Base-by-base conservation (phyloP, 1,139 yeast species). In the Geotrichum fermentans region DNA sequence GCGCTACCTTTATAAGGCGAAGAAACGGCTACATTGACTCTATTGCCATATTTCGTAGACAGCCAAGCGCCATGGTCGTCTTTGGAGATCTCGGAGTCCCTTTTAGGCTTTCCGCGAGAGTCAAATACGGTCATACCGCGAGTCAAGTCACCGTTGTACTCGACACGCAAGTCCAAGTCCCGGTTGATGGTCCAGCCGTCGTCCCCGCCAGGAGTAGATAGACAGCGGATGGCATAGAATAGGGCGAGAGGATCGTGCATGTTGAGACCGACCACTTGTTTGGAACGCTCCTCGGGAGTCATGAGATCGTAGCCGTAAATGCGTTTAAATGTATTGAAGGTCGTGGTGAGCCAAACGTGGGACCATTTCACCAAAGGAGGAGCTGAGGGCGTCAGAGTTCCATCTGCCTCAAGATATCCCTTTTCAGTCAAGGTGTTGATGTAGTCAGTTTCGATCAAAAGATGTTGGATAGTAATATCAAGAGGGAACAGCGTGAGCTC, bases 171-270 rank as follows among this genome's bases (percentile, higher is more conserved):
- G 51, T 71, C 74, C 43, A 57, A 55, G 13, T 51, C 51, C 13
- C 50, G 47, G 5, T 54, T 52, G 14, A 65, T 46, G 3, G 40
- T 48, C 72, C 73, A 67, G 35, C 51, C 55, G n/a, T 42, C 42
- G 5, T n/a, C n/a, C n/a, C n/a, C n/a, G n/a, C n/a, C n/a, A 28
- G 35, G 10, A 22, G 34, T 20, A n/a, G 6, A 22, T 28, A 36
- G 20, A 6, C 17, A n/a, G 8, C 18, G 47, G 18, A 67, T 53
- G 8, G 65, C 67, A 50, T 62, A 70, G 55, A 62, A 65, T n/a
- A 66, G 61, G 1, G 74, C 69, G 34, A 71, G 58, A 3, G 74
- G 74, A 53, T 71, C 74, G 49, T 71, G 74, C 55, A 70, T 56
- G 29, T 64, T 58, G 39, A 67, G 45, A 5, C 40, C 33, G 14